phyloP scores from a whole-genome alignment of 2,329 filamentous ascomycete genomes.

The Aspergillus cejpii region DNA sequence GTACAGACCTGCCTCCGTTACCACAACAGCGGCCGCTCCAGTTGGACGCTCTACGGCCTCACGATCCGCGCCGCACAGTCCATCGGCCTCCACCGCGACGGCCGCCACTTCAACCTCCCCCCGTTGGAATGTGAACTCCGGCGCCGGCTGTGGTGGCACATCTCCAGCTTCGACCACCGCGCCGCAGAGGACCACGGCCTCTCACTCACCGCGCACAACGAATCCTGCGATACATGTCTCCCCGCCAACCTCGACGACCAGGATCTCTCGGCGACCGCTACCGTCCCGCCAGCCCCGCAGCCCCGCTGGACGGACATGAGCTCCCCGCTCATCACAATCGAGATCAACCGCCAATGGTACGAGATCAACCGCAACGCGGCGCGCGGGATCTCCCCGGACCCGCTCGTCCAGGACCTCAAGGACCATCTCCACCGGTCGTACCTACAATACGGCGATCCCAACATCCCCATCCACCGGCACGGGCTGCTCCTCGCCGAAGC shows the following conservation, averaged over 20 bases:
- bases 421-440: conserved; percentile 46
- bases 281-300: conserved; percentile 43
- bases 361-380: conserved; percentile 30
- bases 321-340: conserved; percentile 49
- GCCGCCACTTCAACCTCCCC: conserved; percentile 44
- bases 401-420: conserved; percentile 42
- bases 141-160: conserved; percentile 50
- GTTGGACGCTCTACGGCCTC: conserved; percentile 48
- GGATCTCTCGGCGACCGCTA: conserved; percentile 47
- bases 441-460: conserved; percentile 47
- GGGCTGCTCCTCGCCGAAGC: conserved; percentile 25
- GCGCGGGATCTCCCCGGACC: conserved; percentile 25
- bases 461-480: conserved; percentile 42
- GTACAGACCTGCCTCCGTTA: conserved; percentile 17
- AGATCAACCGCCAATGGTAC: conserved; percentile 34
- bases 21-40: conserved; percentile 20
- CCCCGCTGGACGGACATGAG: conserved; percentile 54
- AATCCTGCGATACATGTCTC: conserved; percentile 37
- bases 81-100: conserved; percentile 46
- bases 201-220: conserved; percentile 43
- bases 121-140: conserved; percentile 51
- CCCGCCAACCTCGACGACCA: conserved; percentile 49
- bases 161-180: conserved; percentile 41
- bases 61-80: conserved; percentile 49
- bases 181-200: conserved; percentile 55